These are phyloP conservation scores for Sutorius australiensis DNA, from an alignment of 768 basidiomycete species.

Conservation along the genomic window DNA sequence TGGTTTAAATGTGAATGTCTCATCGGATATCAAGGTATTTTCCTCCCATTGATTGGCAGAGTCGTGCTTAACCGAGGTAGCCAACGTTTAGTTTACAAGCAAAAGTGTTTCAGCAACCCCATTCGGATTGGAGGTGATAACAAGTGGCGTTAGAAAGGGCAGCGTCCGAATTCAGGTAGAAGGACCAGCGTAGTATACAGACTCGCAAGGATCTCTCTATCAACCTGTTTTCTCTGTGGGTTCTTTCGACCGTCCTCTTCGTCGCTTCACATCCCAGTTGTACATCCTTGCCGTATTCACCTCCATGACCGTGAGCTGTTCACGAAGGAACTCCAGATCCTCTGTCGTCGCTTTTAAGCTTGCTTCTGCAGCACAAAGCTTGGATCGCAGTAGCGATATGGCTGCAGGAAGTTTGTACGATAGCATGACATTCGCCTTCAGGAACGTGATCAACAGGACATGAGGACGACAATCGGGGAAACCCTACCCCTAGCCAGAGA, in stretches of 20 bases:
- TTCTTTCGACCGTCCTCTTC: slow-evolving; percentile 52
- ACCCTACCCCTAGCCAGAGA: slow-evolving; percentile 90
- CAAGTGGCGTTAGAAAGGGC: too few species aligned
- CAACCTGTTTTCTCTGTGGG: slow-evolving; percentile 13
- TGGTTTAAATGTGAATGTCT: too few species aligned
- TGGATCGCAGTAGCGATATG: slow-evolving; percentile 65
- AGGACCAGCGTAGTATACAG: neutral
- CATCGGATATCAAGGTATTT: too few species aligned
- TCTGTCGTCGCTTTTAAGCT: slow-evolving; percentile 68
- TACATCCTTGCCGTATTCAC: slow-evolving; percentile 93
- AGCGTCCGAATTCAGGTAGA: too few species aligned
- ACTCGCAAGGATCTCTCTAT: neutral
- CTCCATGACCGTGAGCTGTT: slow-evolving; percentile 97
- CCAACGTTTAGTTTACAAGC: too few species aligned
- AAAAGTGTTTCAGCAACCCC: too few species aligned
- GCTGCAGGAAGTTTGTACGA: slow-evolving; percentile 86
- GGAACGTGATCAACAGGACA: neutral
- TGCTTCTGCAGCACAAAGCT: slow-evolving; percentile 67
- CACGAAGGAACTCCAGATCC: slow-evolving; percentile 89
- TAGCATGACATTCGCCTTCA: slow-evolving; percentile 95
- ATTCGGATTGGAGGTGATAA: too few species aligned
- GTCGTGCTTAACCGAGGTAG: too few species aligned
- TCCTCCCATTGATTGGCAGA: too few species aligned
- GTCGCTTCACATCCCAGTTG: slow-evolving; percentile 90
- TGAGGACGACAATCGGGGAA: neutral